Base-by-base conservation (phyloP, 2,329 filamentous ascomycete species). In the Beauveria australis region DNA sequence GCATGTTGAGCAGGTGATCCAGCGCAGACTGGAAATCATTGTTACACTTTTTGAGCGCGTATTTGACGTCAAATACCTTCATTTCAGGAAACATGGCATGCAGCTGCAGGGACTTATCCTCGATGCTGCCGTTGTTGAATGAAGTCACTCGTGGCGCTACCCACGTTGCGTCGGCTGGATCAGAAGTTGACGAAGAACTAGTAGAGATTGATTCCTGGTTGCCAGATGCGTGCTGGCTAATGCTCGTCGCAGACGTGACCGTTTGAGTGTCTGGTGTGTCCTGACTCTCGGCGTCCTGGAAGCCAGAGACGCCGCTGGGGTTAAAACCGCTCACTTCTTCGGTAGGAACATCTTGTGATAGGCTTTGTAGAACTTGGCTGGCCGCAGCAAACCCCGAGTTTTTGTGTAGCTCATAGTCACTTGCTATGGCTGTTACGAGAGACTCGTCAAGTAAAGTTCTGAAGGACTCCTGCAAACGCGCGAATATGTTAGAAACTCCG, bases 271-370 rank as follows among this genome's bases (percentile, higher is more conserved):
- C 66, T n/a, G 61, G 64, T 3, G 66, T 66, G n/a, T 66, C 66
- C 12, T 64, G 60, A 67, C 63, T 62, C 19, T 48, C 55, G 16
- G 64, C 67, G 19, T 71, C 74, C 2, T 48, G 54, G 12, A 47
- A 67, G 14, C 80, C 81, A 30, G 85, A 82, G 28, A 87, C 83
- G 3, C 89, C 91, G 37, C 89, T 91, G 0, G 89, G 84, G 65
- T 94, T 91, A 69, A 96, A 96, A 0, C 86, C 86, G 10, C 84
- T 86, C 18, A 85, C 82, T 68, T 94, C 89, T 70, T 94, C 88
- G 1, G 76, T 74, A 0, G 77, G 71, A 0, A 89, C 91, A 61
- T 81, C 77, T 33, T 83, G 76, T 56, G 88, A 88, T 16, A 97
- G 74, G 1, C 75, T 72, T n/a, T 88, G 79, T 1, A 97, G 78